Evolutionary conservation across 257 asterid genomes (phyloP).

Genomic region (Nicotiana noctiflora): DNA sequence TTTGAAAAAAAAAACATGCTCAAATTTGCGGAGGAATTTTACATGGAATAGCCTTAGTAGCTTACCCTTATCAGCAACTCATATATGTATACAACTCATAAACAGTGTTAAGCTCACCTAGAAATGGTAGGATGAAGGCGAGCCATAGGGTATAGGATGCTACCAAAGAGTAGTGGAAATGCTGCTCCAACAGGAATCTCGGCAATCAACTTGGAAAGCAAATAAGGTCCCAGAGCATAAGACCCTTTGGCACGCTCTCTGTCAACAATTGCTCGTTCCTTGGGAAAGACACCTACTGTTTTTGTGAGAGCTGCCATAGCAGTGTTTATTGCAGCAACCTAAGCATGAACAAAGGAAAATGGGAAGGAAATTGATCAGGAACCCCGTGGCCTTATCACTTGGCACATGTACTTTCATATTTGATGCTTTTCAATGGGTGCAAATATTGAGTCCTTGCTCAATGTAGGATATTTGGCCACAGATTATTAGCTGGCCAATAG

Average conservation of each 20-base stretch:
- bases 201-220: constrained; percentile 85
- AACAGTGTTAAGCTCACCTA: constrained; percentile 43
- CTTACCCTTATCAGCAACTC: neutral
- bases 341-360: constrained; percentile 12
- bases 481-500: neutral
- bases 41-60: neutral
- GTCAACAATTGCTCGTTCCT: constrained; percentile 95
- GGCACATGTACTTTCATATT: neutral
- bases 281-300: constrained; percentile 95
- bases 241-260: constrained; percentile 91
- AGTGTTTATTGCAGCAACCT: constrained; percentile 98
- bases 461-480: neutral
- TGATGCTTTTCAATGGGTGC: neutral
- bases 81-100: neutral
- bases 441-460: neutral
- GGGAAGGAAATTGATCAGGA: constrained; percentile 2
- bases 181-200: constrained; percentile 96
- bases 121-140: constrained; percentile 80
- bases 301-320: constrained; percentile 99
- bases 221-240: constrained; percentile 80
- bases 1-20: neutral
- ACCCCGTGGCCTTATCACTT: neutral
- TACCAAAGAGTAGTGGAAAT: constrained; percentile 88
- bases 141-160: constrained; percentile 90
- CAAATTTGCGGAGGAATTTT: neutral